Evolutionary conservation across 1,139 yeast species (phyloP).

Genomic region (Kodamaea arcana): DNA sequence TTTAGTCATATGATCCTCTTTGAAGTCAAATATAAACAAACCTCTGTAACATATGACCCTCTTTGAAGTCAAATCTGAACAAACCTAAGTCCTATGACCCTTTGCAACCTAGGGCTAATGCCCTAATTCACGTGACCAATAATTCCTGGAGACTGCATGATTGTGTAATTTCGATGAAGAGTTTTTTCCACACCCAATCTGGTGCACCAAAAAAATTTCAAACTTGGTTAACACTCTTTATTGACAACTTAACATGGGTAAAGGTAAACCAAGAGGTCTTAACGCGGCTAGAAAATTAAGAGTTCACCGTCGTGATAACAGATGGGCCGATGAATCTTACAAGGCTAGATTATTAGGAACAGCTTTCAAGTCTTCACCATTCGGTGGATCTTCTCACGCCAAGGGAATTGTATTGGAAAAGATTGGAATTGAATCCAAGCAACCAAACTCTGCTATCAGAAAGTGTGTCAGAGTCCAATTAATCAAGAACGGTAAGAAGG

Average conservation of each 20-base stretch:
- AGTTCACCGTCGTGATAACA: conserved; percentile 99
- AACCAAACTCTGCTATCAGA: conserved; percentile 99
- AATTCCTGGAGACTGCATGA: not conserved
- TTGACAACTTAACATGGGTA: conserved; percentile 58
- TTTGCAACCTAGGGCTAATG: conserved; percentile 2
- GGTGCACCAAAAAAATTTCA: conserved; percentile 1
- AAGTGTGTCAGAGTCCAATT: conserved; percentile 99
- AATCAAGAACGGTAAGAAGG: conserved; percentile 99
- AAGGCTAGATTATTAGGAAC: conserved; percentile 99
- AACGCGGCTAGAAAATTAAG: conserved; percentile 99
- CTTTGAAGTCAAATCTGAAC: no score
- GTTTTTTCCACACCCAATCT: conserved; percentile 1
- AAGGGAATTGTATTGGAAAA: conserved; percentile 99
- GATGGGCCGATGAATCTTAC: conserved; percentile 99
- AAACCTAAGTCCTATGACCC: no score
- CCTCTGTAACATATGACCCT: no score
- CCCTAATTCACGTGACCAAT: conserved; percentile 1
- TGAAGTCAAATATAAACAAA: no score
- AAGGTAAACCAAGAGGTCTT: conserved; percentile 97
- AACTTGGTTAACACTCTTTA: conserved; percentile 4
- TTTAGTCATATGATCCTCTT: no score
- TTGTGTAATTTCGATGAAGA: not conserved
- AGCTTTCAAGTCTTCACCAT: conserved; percentile 99
- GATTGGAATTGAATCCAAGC: conserved; percentile 99
- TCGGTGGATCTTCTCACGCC: conserved; percentile 99